Conservation (phyloP, 225 moss, liverwort and hornwort species). For the Straminergon stramineum region DNA sequence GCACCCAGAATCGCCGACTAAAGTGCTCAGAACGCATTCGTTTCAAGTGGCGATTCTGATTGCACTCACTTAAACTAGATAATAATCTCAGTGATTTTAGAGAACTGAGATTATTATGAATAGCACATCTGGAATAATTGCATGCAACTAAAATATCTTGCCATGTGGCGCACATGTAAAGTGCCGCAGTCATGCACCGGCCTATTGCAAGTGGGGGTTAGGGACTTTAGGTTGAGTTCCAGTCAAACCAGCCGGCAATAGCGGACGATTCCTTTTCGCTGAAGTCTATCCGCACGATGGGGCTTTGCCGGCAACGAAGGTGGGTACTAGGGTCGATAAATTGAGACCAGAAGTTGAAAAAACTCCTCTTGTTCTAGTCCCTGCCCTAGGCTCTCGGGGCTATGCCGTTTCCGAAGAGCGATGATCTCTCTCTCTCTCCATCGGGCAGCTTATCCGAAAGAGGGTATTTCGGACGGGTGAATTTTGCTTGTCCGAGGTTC, state of each 20-base stretch:
- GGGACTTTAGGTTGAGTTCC: neutral
- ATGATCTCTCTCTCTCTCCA: neutral
- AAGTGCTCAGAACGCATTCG: neutral
- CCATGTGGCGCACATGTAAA: neutral
- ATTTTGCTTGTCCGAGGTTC: neutral
- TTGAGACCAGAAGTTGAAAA: neutral
- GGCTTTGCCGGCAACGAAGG: neutral
- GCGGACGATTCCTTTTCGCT: neutral
- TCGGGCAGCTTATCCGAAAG: neutral
- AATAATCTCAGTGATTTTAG: neutral
- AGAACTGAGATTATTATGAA: neutral
- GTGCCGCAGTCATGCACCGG: neutral
- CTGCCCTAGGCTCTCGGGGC: neutral
- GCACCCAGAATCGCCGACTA: neutral
- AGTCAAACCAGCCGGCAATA: neutral
- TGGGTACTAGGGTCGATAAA: neutral
- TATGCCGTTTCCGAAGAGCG: neutral
- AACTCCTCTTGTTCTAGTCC: neutral
- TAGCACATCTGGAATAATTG: neutral
- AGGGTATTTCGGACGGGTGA: neutral
- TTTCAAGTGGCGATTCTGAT: neutral
- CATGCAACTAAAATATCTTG: neutral
- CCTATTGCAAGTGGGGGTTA: neutral
- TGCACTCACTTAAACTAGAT: neutral
- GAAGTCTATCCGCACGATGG: neutral